Percentiles rank a stretch among this genome's conserved stretches.
Evolutionary conservation across 208 protist species (phyloP).

Genomic region (Trypanosomatidae sp.): DNA sequence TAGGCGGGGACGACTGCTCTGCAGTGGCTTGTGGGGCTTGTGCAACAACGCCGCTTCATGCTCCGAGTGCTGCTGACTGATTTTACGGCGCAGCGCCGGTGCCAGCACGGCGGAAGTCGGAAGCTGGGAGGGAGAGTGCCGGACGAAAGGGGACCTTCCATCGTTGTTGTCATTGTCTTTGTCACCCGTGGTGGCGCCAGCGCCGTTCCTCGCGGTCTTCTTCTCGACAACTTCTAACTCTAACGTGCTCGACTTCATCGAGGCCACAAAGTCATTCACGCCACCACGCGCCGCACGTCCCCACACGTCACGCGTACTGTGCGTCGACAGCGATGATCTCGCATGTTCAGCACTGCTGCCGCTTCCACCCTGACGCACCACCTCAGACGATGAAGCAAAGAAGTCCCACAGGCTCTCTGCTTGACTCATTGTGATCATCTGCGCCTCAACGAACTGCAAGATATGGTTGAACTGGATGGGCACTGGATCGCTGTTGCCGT

Average conservation of each 20-base stretch:
- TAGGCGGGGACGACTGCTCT: slow-evolving; percentile 5
- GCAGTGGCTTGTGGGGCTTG: slow-evolving; percentile 8
- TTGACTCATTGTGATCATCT: slow-evolving; percentile 77
- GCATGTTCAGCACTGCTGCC: not conserved
- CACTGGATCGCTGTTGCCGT: slow-evolving; percentile 45
- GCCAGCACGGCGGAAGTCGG: slow-evolving; percentile 30
- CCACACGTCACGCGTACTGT: not conserved
- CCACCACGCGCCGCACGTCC: not conserved
- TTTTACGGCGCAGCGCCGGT: slow-evolving; percentile 41
- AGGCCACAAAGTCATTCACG: not conserved
- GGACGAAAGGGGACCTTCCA: slow-evolving; percentile 14
- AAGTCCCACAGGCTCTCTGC: slow-evolving; percentile 78
- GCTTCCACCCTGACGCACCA: not conserved
- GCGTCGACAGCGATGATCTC: not conserved
- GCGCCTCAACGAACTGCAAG: slow-evolving; percentile 70
- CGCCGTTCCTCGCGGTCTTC: not conserved
- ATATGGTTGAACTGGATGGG: slow-evolving; percentile 76
- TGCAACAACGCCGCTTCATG: slow-evolving; percentile 13
- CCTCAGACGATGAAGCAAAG: slow-evolving; percentile 27
- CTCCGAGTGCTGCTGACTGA: slow-evolving; percentile 34
- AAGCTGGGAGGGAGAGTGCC: slow-evolving; percentile 9
- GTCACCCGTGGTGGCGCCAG: not conserved
- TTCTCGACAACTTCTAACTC: not conserved
- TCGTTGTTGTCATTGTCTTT: slow-evolving; percentile 3
- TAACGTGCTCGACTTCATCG: not conserved